Conservation (phyloP, 129 eudicot species). For the Flaveria linearis region DNA sequence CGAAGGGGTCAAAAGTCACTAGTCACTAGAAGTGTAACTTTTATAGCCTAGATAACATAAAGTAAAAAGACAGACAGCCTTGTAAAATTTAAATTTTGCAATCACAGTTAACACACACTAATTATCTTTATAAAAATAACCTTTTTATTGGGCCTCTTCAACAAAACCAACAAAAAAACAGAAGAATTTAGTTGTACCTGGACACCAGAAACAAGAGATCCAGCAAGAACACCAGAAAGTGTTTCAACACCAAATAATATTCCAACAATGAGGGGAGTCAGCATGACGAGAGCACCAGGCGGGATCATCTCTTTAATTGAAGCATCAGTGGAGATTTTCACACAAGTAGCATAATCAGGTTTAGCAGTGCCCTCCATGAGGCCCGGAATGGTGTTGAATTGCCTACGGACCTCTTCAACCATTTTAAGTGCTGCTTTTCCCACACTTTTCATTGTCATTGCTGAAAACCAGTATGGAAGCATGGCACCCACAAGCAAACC, state of each 20-base stretch:
- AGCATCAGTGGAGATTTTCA: constrained; percentile 93
- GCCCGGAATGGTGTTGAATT: constrained; percentile 80
- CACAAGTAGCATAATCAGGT: constrained; percentile 92
- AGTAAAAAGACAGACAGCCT: too few relatives aligned
- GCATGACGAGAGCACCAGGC: constrained; percentile 94
- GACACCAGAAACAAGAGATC: constrained; percentile 87
- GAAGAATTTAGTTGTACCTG: constrained; percentile 51
- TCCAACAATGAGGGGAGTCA: constrained; percentile 88
- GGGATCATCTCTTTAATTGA: constrained; percentile 93
- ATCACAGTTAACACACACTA: background rate
- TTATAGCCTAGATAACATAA: background rate
- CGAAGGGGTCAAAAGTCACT: background rate
- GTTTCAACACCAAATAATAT: constrained; percentile 87
- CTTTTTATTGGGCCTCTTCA: too few relatives aligned
- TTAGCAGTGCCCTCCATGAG: constrained; percentile 78
- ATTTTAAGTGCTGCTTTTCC: constrained; percentile 85
- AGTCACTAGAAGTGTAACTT: background rate
- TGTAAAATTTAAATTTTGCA: background rate
- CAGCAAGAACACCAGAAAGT: constrained; percentile 92
- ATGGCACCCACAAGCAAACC: constrained; percentile 85
- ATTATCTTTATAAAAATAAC: too few relatives aligned
- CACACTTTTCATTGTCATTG: constrained; percentile 94
- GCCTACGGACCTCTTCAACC: constrained; percentile 94
- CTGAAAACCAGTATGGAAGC: constrained; percentile 97
- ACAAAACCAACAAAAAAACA: background rate